A percentile compares a stretch with the other conserved stretches of the same genome.
Conservation (phyloP, 2,329 filamentous ascomycete genomes). For the Sporothrix variecibatus region DNA sequence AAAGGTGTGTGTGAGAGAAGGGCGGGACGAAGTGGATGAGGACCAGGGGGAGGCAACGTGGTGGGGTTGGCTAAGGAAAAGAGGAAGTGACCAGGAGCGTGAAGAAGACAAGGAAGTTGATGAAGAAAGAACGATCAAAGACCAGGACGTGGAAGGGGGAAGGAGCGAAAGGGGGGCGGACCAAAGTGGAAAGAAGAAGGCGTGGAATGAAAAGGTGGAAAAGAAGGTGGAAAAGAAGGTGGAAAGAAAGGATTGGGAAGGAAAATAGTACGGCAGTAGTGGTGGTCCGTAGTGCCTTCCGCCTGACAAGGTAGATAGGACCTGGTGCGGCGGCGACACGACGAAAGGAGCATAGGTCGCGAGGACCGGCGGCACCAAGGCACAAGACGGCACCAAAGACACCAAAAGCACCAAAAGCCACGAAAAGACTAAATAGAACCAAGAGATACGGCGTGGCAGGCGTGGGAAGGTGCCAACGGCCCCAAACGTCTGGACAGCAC, state of each 20-base stretch:
- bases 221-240: not conserved
- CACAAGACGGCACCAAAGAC: not conserved
- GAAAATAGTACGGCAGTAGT: not conserved
- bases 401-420: not conserved
- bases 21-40: conserved; percentile 20
- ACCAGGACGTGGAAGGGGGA: not conserved
- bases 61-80: conserved; percentile 17
- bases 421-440: too few relatives aligned
- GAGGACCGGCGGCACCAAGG: conserved; percentile 4
- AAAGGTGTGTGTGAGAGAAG: conserved; percentile 17
- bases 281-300: conserved; percentile 10
- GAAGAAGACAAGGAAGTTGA: conserved; percentile 1
- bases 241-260: conserved; percentile 11
- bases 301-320: not conserved
- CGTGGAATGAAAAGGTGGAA: conserved; percentile 10
- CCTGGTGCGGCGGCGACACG: not conserved
- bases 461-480: conserved; percentile 5
- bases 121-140: conserved; percentile 7
- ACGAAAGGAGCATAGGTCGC: conserved; percentile 6
- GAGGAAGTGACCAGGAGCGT: not conserved
- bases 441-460: not conserved
- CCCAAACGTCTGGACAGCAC: conserved; percentile 6
- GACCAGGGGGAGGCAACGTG: conserved; percentile 7
- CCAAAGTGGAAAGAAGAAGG: not conserved
- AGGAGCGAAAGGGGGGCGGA: conserved; percentile 9